A percentile compares a stretch with the other conserved stretches of the same genome.
Conservation (phyloP, 2,329 filamentous ascomycete species). For the Aspergillus nomiae region DNA sequence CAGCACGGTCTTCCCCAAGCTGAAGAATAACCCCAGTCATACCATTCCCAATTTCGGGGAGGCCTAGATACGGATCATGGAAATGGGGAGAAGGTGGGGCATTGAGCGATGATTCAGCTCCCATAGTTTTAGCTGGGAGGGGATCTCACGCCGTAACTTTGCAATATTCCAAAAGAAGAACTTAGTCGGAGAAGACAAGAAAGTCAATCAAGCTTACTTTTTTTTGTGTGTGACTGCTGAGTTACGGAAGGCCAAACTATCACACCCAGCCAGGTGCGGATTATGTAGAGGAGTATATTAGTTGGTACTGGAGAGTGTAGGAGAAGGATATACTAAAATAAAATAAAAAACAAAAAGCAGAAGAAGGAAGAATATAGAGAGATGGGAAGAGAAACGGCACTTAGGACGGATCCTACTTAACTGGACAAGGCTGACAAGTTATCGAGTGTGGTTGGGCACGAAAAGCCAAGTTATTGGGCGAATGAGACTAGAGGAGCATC, state of each 20-base stretch:
- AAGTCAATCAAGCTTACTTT: background rate
- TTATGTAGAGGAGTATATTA: background rate
- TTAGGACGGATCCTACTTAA: no score
- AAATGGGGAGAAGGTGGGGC: background rate
- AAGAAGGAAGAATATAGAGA: background rate
- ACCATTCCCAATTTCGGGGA: constrained; percentile 11
- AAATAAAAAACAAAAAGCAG: no score
- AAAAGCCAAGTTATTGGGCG: no score
- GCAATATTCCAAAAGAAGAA: background rate
- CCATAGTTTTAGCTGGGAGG: background rate
- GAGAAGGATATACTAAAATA: background rate
- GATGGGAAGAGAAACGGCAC: no score
- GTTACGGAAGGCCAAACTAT: background rate
- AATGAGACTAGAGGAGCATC: no score
- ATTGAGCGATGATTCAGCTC: background rate
- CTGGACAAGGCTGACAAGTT: no score
- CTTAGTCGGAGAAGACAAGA: background rate
- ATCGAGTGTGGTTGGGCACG: no score
- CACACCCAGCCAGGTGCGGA: background rate
- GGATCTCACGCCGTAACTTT: background rate
- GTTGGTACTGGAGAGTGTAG: background rate
- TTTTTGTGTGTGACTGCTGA: background rate
- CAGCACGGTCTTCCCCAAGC: constrained; percentile 12
- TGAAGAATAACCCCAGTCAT: constrained; percentile 14
- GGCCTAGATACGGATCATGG: constrained; percentile 8